Conservation (phyloP, 2,329 filamentous ascomycete genomes). For the Stylonectria norvegica region DNA sequence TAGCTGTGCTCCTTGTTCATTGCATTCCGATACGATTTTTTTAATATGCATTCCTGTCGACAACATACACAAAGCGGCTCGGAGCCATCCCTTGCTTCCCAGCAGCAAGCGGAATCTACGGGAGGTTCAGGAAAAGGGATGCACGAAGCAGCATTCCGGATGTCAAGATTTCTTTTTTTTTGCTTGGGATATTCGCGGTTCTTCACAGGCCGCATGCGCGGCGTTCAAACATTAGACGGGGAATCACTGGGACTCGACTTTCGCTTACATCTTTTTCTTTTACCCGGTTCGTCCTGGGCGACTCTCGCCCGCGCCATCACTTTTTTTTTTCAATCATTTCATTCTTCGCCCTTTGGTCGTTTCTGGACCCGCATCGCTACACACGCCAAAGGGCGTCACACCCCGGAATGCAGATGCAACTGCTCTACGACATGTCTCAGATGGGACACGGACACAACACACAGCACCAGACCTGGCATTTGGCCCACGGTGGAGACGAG, state of each 20-base stretch:
- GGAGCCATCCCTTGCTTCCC: constrained; percentile 37
- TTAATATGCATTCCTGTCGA: constrained; percentile 36
- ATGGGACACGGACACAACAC: constrained; percentile 16
- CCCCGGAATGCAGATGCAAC: constrained; percentile 30
- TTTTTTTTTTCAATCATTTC: neutral
- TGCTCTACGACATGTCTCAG: constrained; percentile 31
- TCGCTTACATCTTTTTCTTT: constrained; percentile 10
- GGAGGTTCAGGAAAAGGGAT: constrained; percentile 17
- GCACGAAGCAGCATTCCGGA: constrained; percentile 12
- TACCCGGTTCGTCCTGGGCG: constrained; percentile 7
- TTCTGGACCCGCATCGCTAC: constrained; percentile 7
- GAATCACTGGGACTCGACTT: constrained; percentile 20
- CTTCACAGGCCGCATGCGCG: constrained; percentile 23
- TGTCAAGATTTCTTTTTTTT: constrained; percentile 12
- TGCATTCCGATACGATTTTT: constrained; percentile 31
- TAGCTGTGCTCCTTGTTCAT: constrained; percentile 24
- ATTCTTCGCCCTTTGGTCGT: constrained; percentile 10
- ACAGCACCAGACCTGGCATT: constrained; percentile 4
- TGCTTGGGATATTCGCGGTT: constrained; percentile 7
- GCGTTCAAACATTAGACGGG: constrained; percentile 36
- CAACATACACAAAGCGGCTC: constrained; percentile 36
- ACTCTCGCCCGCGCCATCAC: constrained; percentile 7
- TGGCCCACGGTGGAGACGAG: constrained; percentile 6
- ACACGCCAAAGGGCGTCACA: constrained; percentile 21
- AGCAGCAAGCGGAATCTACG: constrained; percentile 33